phyloP scores from a whole-genome alignment of 805 yeast genomes.

The Spencermartinsiella europaea region DNA sequence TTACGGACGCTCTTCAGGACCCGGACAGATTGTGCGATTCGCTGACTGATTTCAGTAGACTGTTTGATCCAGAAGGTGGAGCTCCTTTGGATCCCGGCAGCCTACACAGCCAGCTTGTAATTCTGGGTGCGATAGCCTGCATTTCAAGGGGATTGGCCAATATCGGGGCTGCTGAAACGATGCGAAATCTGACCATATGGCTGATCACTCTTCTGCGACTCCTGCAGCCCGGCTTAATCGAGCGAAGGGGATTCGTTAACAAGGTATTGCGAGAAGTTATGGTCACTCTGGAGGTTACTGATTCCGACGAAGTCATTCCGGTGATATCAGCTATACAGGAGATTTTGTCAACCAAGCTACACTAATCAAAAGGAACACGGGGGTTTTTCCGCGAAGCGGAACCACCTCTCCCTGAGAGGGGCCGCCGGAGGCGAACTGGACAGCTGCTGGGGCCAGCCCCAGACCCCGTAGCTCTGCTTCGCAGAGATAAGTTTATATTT shows the following conservation, averaged over 20 bases:
- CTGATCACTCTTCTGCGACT: not conserved
- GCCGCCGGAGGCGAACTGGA: too few relatives aligned
- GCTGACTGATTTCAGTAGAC: not conserved
- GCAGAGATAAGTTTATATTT: too few relatives aligned
- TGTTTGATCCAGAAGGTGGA: not conserved
- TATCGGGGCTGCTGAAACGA: not conserved
- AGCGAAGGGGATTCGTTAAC: not conserved
- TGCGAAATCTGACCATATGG: not conserved
- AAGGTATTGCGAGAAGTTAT: not conserved
- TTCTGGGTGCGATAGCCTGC: conserved; percentile 11
- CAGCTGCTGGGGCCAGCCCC: too few relatives aligned
- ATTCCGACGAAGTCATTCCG: not conserved
- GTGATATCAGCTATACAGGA: not conserved
- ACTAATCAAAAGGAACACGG: too few relatives aligned
- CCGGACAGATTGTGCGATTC: not conserved
- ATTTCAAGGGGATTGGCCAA: conserved; percentile 7
- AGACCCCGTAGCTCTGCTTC: too few relatives aligned
- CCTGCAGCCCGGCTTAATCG: not conserved
- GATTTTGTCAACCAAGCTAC: not conserved
- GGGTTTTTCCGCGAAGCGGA: too few relatives aligned
- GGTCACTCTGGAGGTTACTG: not conserved
- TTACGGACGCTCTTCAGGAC: not conserved
- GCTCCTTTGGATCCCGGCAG: not conserved
- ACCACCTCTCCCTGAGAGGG: too few relatives aligned
- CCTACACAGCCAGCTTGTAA: conserved; percentile 5